A percentile compares a stretch with the other conserved stretches of the same genome.
Conservation (phyloP, 768 basidiomycete species). For the Mycena crocata region DNA sequence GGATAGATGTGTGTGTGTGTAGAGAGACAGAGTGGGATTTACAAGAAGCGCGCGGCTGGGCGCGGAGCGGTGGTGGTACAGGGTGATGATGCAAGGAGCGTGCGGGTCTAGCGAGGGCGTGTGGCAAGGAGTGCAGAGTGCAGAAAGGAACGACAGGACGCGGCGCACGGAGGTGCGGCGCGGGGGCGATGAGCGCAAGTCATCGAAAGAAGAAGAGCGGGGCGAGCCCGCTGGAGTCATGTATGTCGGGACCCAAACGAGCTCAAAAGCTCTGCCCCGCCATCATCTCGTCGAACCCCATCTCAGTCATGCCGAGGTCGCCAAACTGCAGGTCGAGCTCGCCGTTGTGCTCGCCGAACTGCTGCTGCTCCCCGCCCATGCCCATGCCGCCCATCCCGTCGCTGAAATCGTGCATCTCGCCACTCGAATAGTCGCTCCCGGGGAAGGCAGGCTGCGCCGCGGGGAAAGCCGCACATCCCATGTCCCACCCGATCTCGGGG, state of each 20-base stretch:
- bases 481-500: conserved; percentile 26
- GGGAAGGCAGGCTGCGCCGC: neutral
- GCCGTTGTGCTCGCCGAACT: too few species aligned
- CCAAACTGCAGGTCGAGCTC: too few species aligned
- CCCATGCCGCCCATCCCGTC: conserved; percentile 3
- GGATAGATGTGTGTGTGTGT: conserved; percentile 7
- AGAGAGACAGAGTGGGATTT: neutral
- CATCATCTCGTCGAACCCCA: conserved; percentile 29
- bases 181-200: neutral
- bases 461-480: conserved; percentile 2
- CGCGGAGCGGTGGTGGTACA: neutral
- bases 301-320: conserved; percentile 7
- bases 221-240: too few species aligned
- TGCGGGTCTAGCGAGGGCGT: conserved; percentile 13
- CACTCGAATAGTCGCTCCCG: neutral
- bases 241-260: too few species aligned
- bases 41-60: conserved; percentile 25
- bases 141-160: conserved; percentile 19
- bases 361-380: conserved; percentile 1
- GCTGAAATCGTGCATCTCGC: conserved; percentile 7
- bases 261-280: conserved; percentile 19
- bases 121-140: neutral
- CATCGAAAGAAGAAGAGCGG: too few species aligned
- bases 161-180: neutral
- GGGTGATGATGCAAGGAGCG: neutral